phyloP scores from a whole-genome alignment of 345 rosid species.

The Aquilaria malaccensis region DNA sequence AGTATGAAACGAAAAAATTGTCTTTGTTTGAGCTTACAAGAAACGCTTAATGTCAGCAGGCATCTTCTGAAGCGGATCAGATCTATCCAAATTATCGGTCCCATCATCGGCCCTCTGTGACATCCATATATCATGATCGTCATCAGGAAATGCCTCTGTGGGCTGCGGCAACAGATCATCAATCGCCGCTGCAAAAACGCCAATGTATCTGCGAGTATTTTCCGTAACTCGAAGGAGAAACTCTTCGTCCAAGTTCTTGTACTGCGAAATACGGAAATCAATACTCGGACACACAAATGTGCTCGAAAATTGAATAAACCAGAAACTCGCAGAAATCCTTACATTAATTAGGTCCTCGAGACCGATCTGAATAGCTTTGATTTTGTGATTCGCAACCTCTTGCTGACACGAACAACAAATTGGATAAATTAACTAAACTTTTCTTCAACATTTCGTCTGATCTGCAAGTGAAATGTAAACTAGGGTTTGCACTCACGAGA shows the following conservation, averaged over 20 bases:
- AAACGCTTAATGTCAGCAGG: constrained; percentile 89
- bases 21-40: constrained; percentile 44
- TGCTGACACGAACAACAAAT: constrained; percentile 39
- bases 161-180: constrained; percentile 89
- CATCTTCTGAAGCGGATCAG: constrained; percentile 70
- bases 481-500: constrained; percentile 53
- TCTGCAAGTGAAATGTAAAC: not conserved
- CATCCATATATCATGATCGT: constrained; percentile 82
- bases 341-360: constrained; percentile 77
- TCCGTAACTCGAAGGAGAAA: constrained; percentile 68
- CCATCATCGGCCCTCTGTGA: constrained; percentile 81
- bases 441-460: not conserved
- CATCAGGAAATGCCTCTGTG: constrained; percentile 80
- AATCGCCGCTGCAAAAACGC: constrained; percentile 61
- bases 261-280: constrained; percentile 29
- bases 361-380: constrained; percentile 68
- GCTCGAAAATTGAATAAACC: not conserved
- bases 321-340: constrained; percentile 15
- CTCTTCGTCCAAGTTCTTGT: constrained; percentile 59
- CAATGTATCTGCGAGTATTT: constrained; percentile 84
- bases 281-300: not conserved
- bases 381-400: constrained; percentile 79
- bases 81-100: constrained; percentile 45
- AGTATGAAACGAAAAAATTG: not conserved
- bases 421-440: not conserved